Evolutionary conservation across 2,329 filamentous ascomycete species (phyloP), one percentile per base, ranked within the genome.

Genomic region (Fusarium sulawesiense): DNA sequence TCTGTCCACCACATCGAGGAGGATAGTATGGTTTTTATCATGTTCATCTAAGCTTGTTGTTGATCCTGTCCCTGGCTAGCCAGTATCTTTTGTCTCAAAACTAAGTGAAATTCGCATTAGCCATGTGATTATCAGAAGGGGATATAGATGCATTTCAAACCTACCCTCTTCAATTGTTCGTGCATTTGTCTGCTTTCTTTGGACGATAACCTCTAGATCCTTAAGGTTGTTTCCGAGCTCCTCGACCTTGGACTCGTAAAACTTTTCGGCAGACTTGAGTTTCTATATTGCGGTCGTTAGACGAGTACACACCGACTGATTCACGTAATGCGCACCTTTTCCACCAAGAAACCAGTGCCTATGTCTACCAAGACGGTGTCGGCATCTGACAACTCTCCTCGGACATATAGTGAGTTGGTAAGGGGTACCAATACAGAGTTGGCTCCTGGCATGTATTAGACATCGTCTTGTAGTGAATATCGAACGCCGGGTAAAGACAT

Each of bases 381-480:
- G 3, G 91, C 86, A 79, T 91, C 88, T 47, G 92, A 87, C 42
- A 98, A 85, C 41, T 87, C 90, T 32, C 95, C 97, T 27, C 92
- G 92, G 18, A 99, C 95, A 81, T 99, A 99, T 30, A 99, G 87
- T 1, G 94, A 98, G 75, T 93, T 96, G 14, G 96, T 99, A 67
- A 99, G 83, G 0, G 97, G 96, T n/a, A 99, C 93, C 21, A 99
- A 88, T 49, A 98, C 91, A 10, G 81, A 85, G 80, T 88, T 85
- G 51, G 77, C 75, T 34, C 72, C 77, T 78, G 51, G 18, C 30
- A 34, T 27, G 51, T 51, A 68, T 75, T 48, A 75, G 62, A 45
- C 2, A 27, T 40, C 32, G 18, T 46, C 32, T 18, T 10, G 13
- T 57, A 27, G 46, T 5, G 23, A 14, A 20, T 7, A n/a, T 41